A percentile compares a stretch with the other conserved stretches of the same genome.
Evolutionary conservation across 805 yeast species (phyloP).

Genomic region (Jamesozyma hellenica): DNA sequence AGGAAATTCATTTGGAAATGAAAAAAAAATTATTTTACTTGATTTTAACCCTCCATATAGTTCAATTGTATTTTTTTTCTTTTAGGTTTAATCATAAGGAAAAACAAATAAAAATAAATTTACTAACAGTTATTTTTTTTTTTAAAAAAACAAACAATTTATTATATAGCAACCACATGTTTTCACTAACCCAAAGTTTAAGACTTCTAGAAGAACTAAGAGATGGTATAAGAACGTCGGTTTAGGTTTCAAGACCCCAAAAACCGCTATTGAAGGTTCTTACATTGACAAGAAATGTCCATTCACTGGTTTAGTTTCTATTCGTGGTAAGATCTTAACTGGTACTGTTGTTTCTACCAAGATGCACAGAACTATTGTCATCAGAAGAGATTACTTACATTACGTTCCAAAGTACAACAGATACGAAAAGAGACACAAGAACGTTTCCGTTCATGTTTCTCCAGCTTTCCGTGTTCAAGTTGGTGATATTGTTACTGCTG

Average conservation of each 20-base stretch:
- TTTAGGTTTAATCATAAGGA: no score
- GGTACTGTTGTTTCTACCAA: constrained; percentile 99
- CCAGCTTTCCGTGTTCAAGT: constrained; percentile 99
- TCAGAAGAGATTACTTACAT: constrained; percentile 99
- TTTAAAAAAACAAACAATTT: not conserved
- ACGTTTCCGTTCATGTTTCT: constrained; percentile 98
- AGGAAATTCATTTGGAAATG: no score
- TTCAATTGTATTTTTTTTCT: no score
- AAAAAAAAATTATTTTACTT: no score
- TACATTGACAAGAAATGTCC: constrained; percentile 99
- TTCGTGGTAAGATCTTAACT: constrained; percentile 98
- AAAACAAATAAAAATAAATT: no score
- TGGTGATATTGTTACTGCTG: constrained; percentile 98
- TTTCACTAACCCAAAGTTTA: constrained; percentile 99
- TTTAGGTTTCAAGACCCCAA: constrained; percentile 99
- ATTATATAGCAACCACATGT: constrained; percentile 91
- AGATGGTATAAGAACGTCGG: constrained; percentile 99
- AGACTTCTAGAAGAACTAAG: constrained; percentile 97
- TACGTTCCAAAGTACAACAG: constrained; percentile 99
- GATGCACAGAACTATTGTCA: constrained; percentile 99
- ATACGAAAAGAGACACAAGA: constrained; percentile 99
- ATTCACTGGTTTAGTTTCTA: constrained; percentile 90
- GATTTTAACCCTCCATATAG: no score
- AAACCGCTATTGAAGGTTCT: constrained; percentile 94
- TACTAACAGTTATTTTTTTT: no score